A percentile compares a stretch with the other conserved stretches of the same genome.
These are phyloP conservation scores for Chlorociboria aeruginascens DNA, from an alignment of 495 filamentous ascomycete species.

Conservation along the genomic window DNA sequence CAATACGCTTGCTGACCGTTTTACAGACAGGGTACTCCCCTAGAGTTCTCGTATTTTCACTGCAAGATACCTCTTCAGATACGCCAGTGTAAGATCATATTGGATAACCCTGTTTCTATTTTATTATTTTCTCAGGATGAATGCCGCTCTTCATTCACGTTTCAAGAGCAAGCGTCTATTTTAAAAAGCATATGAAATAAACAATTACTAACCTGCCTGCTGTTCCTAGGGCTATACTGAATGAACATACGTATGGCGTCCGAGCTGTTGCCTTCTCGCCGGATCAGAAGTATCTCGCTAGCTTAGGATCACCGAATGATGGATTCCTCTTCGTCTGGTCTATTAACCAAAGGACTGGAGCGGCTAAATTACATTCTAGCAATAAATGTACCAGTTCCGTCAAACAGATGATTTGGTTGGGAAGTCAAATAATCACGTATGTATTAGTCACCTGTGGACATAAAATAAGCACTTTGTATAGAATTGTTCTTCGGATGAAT, in stretches of 20 bases:
- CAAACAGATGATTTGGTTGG: conserved; percentile 76
- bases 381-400: conserved; percentile 86
- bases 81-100: conserved; percentile 31
- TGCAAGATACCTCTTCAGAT: conserved; percentile 65
- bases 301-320: conserved; percentile 78
- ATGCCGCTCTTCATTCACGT: too few species aligned
- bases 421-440: conserved; percentile 45
- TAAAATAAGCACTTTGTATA: conserved; percentile 3
- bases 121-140: too few species aligned
- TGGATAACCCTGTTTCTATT: too few species aligned
- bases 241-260: conserved; percentile 85
- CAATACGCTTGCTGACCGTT: conserved; percentile 11
- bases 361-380: conserved; percentile 76
- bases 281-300: conserved; percentile 78
- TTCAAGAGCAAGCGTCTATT: too few species aligned
- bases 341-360: conserved; percentile 70
- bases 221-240: conserved; percentile 53
- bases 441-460: conserved; percentile 15
- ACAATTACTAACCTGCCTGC: too few species aligned
- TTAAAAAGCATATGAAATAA: too few species aligned
- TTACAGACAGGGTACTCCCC: conserved; percentile 77
- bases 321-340: conserved; percentile 91
- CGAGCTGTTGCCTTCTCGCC: conserved; percentile 79
- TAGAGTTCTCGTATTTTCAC: conserved; percentile 78
- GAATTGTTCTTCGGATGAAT: conserved; percentile 1